phyloP scores from a whole-genome alignment of 495 filamentous ascomycete genomes.

The Daldinia decipiens region DNA sequence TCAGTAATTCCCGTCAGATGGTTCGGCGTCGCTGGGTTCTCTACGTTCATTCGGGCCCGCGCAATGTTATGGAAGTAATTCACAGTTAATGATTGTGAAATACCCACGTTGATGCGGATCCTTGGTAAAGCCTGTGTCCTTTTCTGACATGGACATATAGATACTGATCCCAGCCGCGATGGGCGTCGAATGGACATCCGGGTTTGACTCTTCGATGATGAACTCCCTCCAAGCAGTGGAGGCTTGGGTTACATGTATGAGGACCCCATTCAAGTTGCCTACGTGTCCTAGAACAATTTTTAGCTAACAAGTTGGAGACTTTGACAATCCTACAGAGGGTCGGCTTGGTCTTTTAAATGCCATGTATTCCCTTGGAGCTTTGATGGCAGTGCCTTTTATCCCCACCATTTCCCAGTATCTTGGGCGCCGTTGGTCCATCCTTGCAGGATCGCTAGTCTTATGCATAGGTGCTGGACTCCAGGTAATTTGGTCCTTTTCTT shows the following conservation, averaged over 20 bases:
- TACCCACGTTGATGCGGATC: background rate
- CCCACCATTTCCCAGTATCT: constrained; percentile 60
- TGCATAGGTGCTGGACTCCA: constrained; percentile 35
- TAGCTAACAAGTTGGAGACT: constrained; percentile 48
- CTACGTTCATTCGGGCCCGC: background rate
- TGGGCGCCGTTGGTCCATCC: constrained; percentile 65
- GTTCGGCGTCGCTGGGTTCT: background rate
- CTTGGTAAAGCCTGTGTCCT: background rate
- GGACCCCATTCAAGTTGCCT: background rate
- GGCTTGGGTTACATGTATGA: constrained; percentile 62
- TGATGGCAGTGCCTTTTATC: constrained; percentile 65
- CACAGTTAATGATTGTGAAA: background rate
- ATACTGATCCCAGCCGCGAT: constrained; percentile 64
- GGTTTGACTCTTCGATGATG: constrained; percentile 70
- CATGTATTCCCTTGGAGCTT: constrained; percentile 55
- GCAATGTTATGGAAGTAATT: background rate
- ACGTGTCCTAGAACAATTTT: constrained; percentile 28
- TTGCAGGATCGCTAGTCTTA: constrained; percentile 62
- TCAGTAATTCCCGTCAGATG: constrained; percentile 3
- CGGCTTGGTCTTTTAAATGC: constrained; percentile 54
- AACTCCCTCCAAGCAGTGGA: constrained; percentile 65
- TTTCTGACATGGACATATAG: constrained; percentile 20
- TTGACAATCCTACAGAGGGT: constrained; percentile 50
- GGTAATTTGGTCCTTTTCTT: constrained; percentile 35
- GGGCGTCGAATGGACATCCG: constrained; percentile 70